Base-by-base conservation (phyloP, 1,284 basidiomycete genomes). In the Quambalaria eucalypti region DNA sequence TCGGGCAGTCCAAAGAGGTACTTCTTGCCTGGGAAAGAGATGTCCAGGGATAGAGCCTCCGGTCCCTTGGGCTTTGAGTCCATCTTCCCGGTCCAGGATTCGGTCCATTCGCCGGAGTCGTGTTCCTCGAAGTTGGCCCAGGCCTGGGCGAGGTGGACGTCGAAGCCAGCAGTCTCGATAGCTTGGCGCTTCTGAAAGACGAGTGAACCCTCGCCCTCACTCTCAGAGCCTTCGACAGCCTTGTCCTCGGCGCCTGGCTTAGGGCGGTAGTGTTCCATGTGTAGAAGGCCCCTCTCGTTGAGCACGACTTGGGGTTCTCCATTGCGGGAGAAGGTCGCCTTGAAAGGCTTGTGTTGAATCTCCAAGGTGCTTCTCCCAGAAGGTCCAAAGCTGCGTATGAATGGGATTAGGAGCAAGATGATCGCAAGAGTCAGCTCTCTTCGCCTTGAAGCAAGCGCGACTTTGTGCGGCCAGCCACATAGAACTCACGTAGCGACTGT, bases 1-100 rank as follows among this genome's bases (percentile, higher is more conserved):
- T 99, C 90, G 2, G 95, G 93, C 42, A 99, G 90, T 54, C 95
- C 93, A 67, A 89, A 98, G 56, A 97, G 84, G 59, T 88, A 86
- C 29, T 84, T 82, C 59, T 91, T 89, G 60, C 84, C 85, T 1
- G 92, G 92, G 82, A 98, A 98, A 55, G 84, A 83, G 65, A 98
- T 87, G 72, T 98, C 95, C 59, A 99, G 74, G 0, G 87, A 90
- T 53, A 96, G 81, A 0, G 88, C 91, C 77, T 98, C 91, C 23
- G 93, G 95, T 87, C 92, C 95, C 80, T 96, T 96, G 0, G 93
- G 93, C 77, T 98, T 98, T 2, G 84, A 81, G 76, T 98, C 95
- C 0, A 84, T 87, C 83, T 88, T 91, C 3, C 85, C 83, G 30
- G 79, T 82, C 78, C 88, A 98, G 0, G 79, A 82, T 78, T 98